These are phyloP conservation scores for Amanita jacksonii DNA, from an alignment of 768 basidiomycete genomes.

Conservation along the genomic window DNA sequence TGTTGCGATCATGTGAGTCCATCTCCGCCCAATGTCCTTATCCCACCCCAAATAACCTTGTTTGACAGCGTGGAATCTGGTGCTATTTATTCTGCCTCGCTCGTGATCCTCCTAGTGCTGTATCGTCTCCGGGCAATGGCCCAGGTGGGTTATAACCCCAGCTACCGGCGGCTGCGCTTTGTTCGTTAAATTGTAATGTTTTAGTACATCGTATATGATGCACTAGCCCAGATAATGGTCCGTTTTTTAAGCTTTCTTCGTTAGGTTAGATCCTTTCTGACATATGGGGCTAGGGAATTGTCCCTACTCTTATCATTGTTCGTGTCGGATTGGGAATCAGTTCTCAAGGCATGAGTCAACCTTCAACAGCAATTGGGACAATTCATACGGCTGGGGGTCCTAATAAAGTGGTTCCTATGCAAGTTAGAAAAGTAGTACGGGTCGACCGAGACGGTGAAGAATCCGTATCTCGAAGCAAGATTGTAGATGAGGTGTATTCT, in stretches of 20 bases:
- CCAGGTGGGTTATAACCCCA: background rate
- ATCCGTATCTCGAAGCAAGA: no score
- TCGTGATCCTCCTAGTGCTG: constrained; percentile 4
- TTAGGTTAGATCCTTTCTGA: background rate
- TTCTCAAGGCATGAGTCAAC: background rate
- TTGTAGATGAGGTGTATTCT: no score
- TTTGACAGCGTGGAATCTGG: constrained; percentile 7
- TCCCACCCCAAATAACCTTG: background rate
- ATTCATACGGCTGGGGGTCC: no score
- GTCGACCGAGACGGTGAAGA: no score
- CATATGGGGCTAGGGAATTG: constrained; percentile 2
- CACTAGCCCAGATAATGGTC: background rate
- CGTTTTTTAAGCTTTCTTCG: background rate
- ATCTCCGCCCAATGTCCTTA: background rate
- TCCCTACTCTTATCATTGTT: constrained; percentile 7
- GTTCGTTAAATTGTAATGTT: no score
- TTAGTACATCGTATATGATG: background rate
- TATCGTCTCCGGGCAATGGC: background rate
- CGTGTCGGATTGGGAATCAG: constrained; percentile 6
- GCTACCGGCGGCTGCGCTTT: no score
- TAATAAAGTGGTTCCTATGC: no score
- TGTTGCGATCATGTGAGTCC: constrained; percentile 6
- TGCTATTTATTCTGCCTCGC: constrained; percentile 3
- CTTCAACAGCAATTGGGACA: background rate
- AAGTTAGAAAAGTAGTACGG: no score